Base-by-base conservation (phyloP, 2,329 filamentous ascomycete species). In the Chaetomium globosum region DNA sequence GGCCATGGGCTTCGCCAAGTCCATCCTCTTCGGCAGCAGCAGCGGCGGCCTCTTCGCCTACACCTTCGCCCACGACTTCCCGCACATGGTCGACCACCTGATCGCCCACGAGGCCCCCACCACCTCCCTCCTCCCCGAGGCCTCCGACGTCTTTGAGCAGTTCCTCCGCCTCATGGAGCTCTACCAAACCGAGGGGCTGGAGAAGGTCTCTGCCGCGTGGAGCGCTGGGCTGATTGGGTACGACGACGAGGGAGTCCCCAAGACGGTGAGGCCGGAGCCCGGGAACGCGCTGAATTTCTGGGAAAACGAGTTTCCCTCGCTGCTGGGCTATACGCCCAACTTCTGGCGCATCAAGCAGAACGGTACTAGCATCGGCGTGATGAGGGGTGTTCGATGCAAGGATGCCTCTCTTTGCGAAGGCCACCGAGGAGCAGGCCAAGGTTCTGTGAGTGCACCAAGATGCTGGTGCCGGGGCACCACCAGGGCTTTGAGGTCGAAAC, bases 51-150 rank as follows among this genome's bases (percentile, higher is more conserved):
- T 76, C 52, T 67, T 77, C 23, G 66, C 69, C 0, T 71, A 75
- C 46, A 74, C 75, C 64, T 72, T 77, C 51, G 74, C 75, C 4
- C 65, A 71, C 64, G 72, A 74, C 64, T 74, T 71, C 48, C 75
- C 75, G 1, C 65, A 71, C 4, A 70, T 71, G 63, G 69, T 74
- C 21, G 70, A 72, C 3, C 75, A 72, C 61, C 5, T 76, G n/a
- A 71, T 77, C 39, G 56, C 68, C 4, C 75, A 77, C 67, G 75
- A 77, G 65, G 73, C 73, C 9, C 70, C 72, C 5, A 71, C 71
- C 2, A 56, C 67, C 7, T 64, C 36, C 2, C 65, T 77, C 0
- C 68, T 77, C 2, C 72, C 72, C 1, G 72, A 76, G 21, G 65
- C 71, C 1, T 63, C 68, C 9, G 67, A 68, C 9, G 5, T 73